These are phyloP conservation scores for Dalechampia spathulata DNA, from an alignment of 441 rosid genomes.

Conservation along the genomic window DNA sequence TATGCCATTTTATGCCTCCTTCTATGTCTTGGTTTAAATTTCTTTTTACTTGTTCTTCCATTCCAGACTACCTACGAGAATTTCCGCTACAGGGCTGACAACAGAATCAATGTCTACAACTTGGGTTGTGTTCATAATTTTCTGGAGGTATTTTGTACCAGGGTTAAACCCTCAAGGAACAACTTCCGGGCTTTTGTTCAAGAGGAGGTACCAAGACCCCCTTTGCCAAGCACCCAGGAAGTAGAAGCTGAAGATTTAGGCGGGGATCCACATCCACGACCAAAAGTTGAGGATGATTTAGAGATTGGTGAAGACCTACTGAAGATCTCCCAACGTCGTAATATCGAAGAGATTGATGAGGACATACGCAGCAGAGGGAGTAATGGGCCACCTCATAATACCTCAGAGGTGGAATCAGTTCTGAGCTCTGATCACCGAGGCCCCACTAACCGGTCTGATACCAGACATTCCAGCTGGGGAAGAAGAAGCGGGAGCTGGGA, in stretches of 20 bases:
- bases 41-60: constrained; percentile 9
- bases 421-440: constrained; percentile 50
- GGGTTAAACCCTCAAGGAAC: constrained; percentile 66
- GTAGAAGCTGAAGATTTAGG: constrained; percentile 36
- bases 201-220: constrained; percentile 51
- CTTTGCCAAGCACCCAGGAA: constrained; percentile 42
- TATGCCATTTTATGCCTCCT: neutral
- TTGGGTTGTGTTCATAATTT: constrained; percentile 60
- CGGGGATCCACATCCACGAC: constrained; percentile 45
- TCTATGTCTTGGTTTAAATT: constrained; percentile 1
- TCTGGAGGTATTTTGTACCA: constrained; percentile 65
- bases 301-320: constrained; percentile 73
- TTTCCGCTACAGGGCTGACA: constrained; percentile 81
- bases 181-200: constrained; percentile 57
- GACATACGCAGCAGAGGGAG: constrained; percentile 63
- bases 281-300: constrained; percentile 80
- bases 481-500: constrained; percentile 72
- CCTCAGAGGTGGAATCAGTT: constrained; percentile 45
- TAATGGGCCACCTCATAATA: constrained; percentile 38
- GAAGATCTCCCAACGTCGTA: constrained; percentile 66
- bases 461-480: constrained; percentile 64
- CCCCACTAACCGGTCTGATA: constrained; percentile 48
- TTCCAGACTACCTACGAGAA: constrained; percentile 89
- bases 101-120: constrained; percentile 55
- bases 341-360: constrained; percentile 53